Evolutionary conservation across 805 yeast genomes (phyloP).

Genomic region (Grigorovia transvaalensis): DNA sequence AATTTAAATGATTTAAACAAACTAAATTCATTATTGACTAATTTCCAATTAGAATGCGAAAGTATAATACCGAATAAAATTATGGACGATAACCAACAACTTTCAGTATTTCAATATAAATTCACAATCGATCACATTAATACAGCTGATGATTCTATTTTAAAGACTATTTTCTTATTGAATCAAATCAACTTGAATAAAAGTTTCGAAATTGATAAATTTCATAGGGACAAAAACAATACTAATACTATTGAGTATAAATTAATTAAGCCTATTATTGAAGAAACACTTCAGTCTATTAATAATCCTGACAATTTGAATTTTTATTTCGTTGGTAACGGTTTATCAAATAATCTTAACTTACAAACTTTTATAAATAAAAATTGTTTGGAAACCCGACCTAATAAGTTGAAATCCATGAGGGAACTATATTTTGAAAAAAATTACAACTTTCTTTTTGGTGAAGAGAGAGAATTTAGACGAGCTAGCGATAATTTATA

Average conservation of each 20-base stretch:
- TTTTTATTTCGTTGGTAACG: neutral
- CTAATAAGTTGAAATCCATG: neutral
- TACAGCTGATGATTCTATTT: neutral
- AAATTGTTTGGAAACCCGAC: neutral
- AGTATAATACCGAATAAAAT: neutral
- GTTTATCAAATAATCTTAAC: neutral
- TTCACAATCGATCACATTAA: neutral
- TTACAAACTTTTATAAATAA: neutral
- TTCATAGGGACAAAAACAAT: neutral
- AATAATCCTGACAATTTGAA: neutral
- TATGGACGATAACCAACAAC: neutral
- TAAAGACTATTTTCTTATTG: neutral
- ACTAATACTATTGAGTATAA: neutral
- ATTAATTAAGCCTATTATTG: neutral
- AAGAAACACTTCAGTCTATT: neutral
- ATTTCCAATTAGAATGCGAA: neutral
- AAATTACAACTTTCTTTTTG: neutral
- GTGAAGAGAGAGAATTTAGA: neutral
- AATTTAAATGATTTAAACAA: neutral
- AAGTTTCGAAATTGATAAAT: neutral
- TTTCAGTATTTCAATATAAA: neutral
- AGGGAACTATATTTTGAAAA: too few species aligned
- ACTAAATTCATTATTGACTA: neutral
- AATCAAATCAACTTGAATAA: neutral
- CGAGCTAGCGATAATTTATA: neutral